Conservation (phyloP, 306 rosid genomes). For the Quillaja saponaria region DNA sequence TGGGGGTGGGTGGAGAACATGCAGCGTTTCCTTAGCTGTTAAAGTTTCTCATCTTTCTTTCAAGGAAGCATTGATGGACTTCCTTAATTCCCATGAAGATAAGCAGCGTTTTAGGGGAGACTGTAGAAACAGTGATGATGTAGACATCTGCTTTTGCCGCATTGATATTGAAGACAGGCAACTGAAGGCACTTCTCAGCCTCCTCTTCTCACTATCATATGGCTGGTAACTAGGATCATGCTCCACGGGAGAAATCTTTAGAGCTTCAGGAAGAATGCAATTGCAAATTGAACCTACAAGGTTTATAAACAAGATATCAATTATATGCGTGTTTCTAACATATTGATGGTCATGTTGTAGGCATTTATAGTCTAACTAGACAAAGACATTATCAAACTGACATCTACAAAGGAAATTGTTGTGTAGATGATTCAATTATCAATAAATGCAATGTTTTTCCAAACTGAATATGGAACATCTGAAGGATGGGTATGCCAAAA, state of each 20-base stretch:
- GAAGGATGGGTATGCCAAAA: background rate
- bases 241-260: constrained; percentile 65
- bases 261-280: constrained; percentile 84
- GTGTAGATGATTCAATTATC: background rate
- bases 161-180: constrained; percentile 83
- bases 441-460: background rate
- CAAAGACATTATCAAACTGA: background rate
- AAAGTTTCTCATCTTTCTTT: constrained; percentile 67
- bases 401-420: background rate
- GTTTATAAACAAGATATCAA: constrained; percentile 13
- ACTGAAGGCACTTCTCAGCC: constrained; percentile 61
- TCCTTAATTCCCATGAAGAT: constrained; percentile 77
- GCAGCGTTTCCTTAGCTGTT: constrained; percentile 25
- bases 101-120: constrained; percentile 89
- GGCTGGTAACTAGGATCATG: constrained; percentile 67
- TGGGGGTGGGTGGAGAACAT: constrained; percentile 3
- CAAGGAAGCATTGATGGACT: constrained; percentile 69
- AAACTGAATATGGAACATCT: background rate
- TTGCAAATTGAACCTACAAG: constrained; percentile 80
- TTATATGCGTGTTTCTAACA: background rate
- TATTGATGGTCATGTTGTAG: background rate
- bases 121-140: constrained; percentile 79
- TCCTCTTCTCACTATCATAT: constrained; percentile 70
- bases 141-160: constrained; percentile 90
- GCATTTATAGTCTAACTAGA: background rate